phyloP scores from a whole-genome alignment of 345 rosid genomes.

The Angophora floribunda region DNA sequence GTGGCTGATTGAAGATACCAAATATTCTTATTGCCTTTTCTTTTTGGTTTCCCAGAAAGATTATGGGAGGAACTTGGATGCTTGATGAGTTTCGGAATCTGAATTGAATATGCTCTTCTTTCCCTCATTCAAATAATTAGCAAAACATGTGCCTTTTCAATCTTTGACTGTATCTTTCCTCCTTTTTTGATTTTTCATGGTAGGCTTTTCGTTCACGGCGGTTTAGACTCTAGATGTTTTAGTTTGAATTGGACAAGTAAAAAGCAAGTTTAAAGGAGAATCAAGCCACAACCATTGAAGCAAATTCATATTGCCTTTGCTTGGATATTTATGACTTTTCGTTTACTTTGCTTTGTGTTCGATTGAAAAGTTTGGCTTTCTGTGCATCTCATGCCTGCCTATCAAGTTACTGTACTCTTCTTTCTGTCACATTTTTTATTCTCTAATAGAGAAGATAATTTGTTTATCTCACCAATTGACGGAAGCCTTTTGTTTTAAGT shows the following conservation, averaged over 20 bases:
- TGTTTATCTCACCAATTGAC: not conserved
- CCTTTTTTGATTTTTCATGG: not conserved
- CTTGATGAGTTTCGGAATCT: not conserved
- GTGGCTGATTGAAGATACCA: not conserved
- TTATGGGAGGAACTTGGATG: not conserved
- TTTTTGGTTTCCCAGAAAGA: not conserved
- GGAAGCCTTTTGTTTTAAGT: not conserved
- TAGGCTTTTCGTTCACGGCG: not conserved
- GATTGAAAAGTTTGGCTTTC: not conserved
- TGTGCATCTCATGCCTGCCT: not conserved
- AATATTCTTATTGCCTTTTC: not conserved
- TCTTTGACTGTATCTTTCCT: not conserved
- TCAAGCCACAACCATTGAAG: not conserved
- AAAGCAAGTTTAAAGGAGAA: not conserved
- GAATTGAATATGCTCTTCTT: not conserved
- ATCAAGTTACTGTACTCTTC: not conserved
- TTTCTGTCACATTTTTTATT: not conserved
- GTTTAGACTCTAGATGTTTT: not conserved
- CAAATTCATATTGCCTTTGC: not conserved
- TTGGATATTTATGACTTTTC: not conserved
- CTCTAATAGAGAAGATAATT: not conserved
- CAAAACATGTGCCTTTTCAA: not conserved
- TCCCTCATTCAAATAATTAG: not conserved
- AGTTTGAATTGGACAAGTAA: not conserved
- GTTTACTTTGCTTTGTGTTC: not conserved